Base-by-base conservation (phyloP, 352 stramenopile species). In the Globisporangium camurandrum region DNA sequence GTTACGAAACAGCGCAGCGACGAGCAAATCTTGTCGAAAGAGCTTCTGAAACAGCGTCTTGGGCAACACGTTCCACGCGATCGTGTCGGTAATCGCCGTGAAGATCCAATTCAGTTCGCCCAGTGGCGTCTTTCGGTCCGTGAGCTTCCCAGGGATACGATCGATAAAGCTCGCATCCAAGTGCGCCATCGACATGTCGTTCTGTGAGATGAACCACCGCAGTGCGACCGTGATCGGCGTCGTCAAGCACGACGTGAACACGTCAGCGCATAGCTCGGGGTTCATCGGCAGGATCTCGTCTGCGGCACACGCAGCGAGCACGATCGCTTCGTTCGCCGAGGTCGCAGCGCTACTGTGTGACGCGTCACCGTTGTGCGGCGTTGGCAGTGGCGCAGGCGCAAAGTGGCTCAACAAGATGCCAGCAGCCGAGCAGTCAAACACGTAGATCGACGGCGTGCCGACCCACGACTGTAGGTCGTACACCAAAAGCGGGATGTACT, bases 81-180 rank as follows among this genome's bases (percentile, higher is more conserved):
- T 99, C 10, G 96, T 98, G 73, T 99, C 97, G 0, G 97, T 99
- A 47, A 99, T 98, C n/a, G 97, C 95, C 14, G 96, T 99, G 63
- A 99, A 99, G 46, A 99, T 99, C 97, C 97, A 99, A 80, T 99
- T 99, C 33, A 99, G 71, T 61, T 99, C 96, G 33, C 97, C 96
- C 2, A 98, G 61, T 5, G 95, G 95, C 10, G 88, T 96, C 50
- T 97, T 95, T 16, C 88, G 71, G 47, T 99, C 95, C 0, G 83
- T 96, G 4, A 98, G 67, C 55, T 97, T 97, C 38, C 97, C 84
- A 1, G 84, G 82, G 43, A 94, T 94, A 31, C 84, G 81, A 39
- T 94, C 81, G 58, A 94, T 93, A 27, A 90, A 89, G 51, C 64
- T 87, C n/a, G 72, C 69, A 54, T 93, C 81, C 17, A 94, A 28